A percentile compares a stretch with the other conserved stretches of the same genome.
These are phyloP conservation scores for Pseudisothecium myosuroides DNA, from an alignment of 225 moss, liverwort and hornwort genomes.

Conservation along the genomic window DNA sequence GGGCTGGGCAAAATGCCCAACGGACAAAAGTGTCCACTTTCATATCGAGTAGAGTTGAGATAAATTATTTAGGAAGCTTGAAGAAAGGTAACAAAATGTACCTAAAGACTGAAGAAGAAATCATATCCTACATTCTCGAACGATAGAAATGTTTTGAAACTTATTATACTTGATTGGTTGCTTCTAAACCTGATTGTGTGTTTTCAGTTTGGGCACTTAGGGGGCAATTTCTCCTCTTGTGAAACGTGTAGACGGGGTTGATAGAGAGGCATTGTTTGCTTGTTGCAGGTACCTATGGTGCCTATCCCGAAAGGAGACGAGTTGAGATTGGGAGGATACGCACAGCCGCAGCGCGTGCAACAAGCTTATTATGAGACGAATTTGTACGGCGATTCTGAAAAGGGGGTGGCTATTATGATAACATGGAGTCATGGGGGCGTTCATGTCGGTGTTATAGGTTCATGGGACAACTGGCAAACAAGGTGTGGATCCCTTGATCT, in stretches of 20 bases:
- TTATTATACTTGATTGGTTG: not conserved
- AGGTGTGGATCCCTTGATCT: constrained; percentile 23
- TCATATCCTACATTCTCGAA: not conserved
- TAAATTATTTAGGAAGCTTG: not conserved
- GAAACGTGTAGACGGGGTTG: not conserved
- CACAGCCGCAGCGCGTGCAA: constrained; percentile 23
- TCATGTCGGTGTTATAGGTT: constrained; percentile 77
- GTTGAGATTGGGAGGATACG: constrained; percentile 54
- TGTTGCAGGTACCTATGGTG: constrained; percentile 79
- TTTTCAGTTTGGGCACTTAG: not conserved
- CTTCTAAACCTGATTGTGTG: not conserved
- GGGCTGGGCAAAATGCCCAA: not conserved
- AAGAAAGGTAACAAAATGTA: not conserved
- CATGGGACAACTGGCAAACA: constrained; percentile 94
- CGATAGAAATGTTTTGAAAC: not conserved
- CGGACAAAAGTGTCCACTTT: no score
- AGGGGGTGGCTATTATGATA: constrained; percentile 78
- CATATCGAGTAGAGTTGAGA: not conserved
- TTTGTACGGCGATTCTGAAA: constrained; percentile 44
- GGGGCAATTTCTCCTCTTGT: not conserved
- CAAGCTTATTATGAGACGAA: constrained; percentile 32
- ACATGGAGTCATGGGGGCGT: constrained; percentile 88
- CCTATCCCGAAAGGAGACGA: constrained; percentile 75
- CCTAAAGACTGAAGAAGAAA: not conserved
- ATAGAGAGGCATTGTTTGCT: not conserved